Conservation (phyloP, 75 land plant genomes). For the Cunninghamia lanceolata region DNA sequence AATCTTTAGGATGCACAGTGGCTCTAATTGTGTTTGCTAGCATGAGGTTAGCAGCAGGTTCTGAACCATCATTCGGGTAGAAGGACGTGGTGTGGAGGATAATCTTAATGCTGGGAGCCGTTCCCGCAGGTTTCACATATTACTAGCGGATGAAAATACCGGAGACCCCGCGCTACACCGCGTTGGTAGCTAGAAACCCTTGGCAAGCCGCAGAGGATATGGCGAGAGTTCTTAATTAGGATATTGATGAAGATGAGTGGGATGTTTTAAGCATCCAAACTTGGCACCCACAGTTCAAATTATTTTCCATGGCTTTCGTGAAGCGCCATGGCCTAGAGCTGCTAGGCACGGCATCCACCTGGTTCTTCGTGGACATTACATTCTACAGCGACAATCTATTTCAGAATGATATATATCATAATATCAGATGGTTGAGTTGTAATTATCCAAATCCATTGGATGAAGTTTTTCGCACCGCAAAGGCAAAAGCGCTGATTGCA, state of each 20-base stretch:
- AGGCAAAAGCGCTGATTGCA: background rate
- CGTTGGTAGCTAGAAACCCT: constrained; percentile 34
- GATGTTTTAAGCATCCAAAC: background rate
- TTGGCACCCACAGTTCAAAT: no score
- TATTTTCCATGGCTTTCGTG: no score
- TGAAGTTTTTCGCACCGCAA: background rate
- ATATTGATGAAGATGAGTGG: background rate
- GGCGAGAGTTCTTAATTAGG: no score
- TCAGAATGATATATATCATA: no score
- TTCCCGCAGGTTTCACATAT: constrained; percentile 37
- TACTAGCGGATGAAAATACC: constrained; percentile 50
- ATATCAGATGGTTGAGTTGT: no score
- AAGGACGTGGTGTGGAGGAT: constrained; percentile 66
- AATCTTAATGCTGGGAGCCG: constrained; percentile 38
- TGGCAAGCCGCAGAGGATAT: constrained; percentile 61
- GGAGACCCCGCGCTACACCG: constrained; percentile 57
- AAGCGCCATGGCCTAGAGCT: no score
- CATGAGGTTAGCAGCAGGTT: constrained; percentile 3
- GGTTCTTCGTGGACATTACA: no score
- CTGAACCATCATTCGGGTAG: constrained; percentile 23
- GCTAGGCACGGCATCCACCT: no score
- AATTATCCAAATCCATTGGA: no score
- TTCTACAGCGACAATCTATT: no score
- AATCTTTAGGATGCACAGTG: constrained; percentile 66
- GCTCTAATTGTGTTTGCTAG: constrained; percentile 32